Evolutionary conservation across 495 filamentous ascomycete genomes (phyloP).

Genomic region (Astrocystis sublimbata): DNA sequence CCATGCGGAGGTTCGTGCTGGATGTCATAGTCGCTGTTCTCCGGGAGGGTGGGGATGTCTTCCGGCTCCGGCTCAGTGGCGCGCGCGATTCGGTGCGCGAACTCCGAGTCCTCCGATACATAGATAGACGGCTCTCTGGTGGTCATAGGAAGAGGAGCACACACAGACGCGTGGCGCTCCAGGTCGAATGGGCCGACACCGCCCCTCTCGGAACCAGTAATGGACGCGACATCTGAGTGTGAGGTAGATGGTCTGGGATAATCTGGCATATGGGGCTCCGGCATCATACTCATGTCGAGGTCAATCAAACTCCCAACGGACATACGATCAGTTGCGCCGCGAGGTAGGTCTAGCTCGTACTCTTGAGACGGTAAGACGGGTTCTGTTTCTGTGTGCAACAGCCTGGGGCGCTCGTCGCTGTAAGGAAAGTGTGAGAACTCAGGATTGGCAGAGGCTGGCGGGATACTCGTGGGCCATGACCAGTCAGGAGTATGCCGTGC

Average conservation of each 20-base stretch:
- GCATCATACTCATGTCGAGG: slow-evolving; percentile 53
- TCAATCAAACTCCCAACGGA: slow-evolving; percentile 52
- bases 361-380: slow-evolving; percentile 46
- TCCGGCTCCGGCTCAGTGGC: slow-evolving; percentile 11
- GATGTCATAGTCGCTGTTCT: slow-evolving; percentile 14
- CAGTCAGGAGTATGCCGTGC: slow-evolving; percentile 59
- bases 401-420: slow-evolving; percentile 45
- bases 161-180: slow-evolving; percentile 55
- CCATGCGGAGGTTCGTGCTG: too few relatives aligned
- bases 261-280: slow-evolving; percentile 36
- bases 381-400: slow-evolving; percentile 54
- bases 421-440: slow-evolving; percentile 53
- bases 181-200: slow-evolving; percentile 55
- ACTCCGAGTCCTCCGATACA: slow-evolving; percentile 51
- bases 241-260: slow-evolving; percentile 53
- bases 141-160: slow-evolving; percentile 36
- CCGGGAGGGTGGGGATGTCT: slow-evolving; percentile 14
- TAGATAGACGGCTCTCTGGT: slow-evolving; percentile 54
- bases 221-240: slow-evolving; percentile 51
- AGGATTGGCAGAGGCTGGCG: slow-evolving; percentile 52
- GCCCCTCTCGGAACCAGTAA: slow-evolving; percentile 49
- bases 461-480: slow-evolving; percentile 58
- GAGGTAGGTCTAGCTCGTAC: slow-evolving; percentile 30
- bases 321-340: slow-evolving; percentile 37
- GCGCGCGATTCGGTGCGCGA: slow-evolving; percentile 9